Evolutionary conservation across 306 rosid species (phyloP).

Genomic region (Sindora glabra): DNA sequence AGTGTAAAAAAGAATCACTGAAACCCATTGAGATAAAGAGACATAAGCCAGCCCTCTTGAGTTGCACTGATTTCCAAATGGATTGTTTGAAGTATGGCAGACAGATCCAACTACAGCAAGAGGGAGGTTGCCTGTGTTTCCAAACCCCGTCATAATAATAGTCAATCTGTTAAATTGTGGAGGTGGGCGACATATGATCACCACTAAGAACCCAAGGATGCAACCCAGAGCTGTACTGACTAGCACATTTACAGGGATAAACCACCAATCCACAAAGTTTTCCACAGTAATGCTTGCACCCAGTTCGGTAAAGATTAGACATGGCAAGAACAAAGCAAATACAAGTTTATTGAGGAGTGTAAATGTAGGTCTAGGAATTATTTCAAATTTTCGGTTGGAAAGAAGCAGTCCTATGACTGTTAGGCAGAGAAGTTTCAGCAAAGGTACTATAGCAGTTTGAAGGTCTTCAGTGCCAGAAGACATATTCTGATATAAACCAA

Average conservation of each 20-base stretch:
- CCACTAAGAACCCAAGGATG: conserved; percentile 60
- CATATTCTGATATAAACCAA: conserved; percentile 14
- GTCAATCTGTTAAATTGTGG: conserved; percentile 57
- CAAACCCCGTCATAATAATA: conserved; percentile 77
- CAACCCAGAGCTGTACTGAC: conserved; percentile 67
- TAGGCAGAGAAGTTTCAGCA: conserved; percentile 63
- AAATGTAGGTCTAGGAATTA: conserved; percentile 66
- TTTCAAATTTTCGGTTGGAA: conserved; percentile 48
- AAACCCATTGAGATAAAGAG: conserved; percentile 80
- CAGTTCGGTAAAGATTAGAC: conserved; percentile 74
- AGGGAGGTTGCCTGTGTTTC: conserved; percentile 88
- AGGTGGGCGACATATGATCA: conserved; percentile 68
- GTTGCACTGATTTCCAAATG: conserved; percentile 68
- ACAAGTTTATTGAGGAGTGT: conserved; percentile 82
- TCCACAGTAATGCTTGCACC: conserved; percentile 61
- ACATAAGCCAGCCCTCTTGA: conserved; percentile 83
- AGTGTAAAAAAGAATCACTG: conserved; percentile 80
- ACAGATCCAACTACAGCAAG: conserved; percentile 77
- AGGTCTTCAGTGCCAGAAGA: conserved; percentile 37
- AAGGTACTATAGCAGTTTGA: conserved; percentile 55
- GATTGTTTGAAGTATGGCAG: conserved; percentile 57
- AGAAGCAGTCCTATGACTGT: conserved; percentile 62
- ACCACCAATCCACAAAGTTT: conserved; percentile 69
- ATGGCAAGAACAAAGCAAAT: conserved; percentile 83
- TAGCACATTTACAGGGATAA: conserved; percentile 71